A percentile compares a stretch with the other conserved stretches of the same genome.
These are phyloP conservation scores for Uronychia setigera DNA, from an alignment of 73 alveolate species.

Conservation along the genomic window DNA sequence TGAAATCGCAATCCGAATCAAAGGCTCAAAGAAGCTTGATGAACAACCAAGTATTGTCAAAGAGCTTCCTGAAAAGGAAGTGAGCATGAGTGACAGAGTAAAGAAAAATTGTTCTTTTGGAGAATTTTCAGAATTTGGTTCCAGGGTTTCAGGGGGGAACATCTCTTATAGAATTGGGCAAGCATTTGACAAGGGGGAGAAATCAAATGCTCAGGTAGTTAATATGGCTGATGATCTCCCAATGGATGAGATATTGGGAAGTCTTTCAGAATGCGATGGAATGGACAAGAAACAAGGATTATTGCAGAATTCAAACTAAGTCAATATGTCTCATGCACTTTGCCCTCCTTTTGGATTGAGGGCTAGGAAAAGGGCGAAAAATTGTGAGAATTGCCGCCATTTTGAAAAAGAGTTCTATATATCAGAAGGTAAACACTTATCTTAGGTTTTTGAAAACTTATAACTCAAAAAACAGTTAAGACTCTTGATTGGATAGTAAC, in stretches of 20 bases:
- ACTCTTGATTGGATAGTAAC: neutral
- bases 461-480: neutral
- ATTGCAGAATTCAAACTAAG: no score
- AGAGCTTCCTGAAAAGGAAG: neutral
- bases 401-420: constrained; percentile 3
- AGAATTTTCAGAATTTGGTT: neutral
- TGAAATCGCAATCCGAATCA: no score
- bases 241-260: constrained; percentile 2
- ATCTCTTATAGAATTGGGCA: neutral
- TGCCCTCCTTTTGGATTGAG: neutral
- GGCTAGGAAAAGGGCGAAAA: neutral
- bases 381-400: constrained; percentile 2
- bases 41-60: neutral
- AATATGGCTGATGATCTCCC: neutral
- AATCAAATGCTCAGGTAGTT: neutral
- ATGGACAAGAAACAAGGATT: neutral
- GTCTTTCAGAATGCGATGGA: neutral
- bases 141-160: neutral
- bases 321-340: no score
- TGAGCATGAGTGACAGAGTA: neutral
- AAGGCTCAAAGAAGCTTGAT: neutral
- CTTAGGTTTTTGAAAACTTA: neutral
- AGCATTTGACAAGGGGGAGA: neutral
- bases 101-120: constrained; percentile 5
- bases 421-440: neutral